A percentile compares a stretch with the other conserved stretches of the same genome.
Evolutionary conservation across 345 rosid species (phyloP).

Genomic region (Melaleuca alternifolia): DNA sequence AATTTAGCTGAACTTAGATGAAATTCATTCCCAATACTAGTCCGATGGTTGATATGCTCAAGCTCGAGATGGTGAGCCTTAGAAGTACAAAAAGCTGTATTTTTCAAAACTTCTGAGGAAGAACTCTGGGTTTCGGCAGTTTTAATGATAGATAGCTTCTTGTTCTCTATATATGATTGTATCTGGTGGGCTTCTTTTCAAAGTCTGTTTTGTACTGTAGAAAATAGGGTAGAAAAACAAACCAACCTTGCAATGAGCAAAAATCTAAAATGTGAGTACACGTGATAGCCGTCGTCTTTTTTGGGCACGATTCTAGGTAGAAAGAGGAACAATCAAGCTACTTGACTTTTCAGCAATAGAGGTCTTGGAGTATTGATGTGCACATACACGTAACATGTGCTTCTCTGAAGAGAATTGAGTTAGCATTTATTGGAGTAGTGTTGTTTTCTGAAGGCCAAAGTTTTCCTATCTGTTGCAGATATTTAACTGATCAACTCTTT

Average conservation of each 20-base stretch:
- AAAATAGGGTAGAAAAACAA: background rate
- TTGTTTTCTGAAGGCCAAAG: background rate
- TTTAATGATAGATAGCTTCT: background rate
- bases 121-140: background rate
- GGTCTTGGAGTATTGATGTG: background rate
- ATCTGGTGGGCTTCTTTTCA: background rate
- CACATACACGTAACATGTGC: background rate
- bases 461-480: constrained; percentile 28
- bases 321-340: background rate
- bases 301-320: background rate
- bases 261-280: background rate
- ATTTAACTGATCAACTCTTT: constrained; percentile 72
- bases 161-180: background rate
- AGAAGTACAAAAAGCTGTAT: background rate
- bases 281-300: background rate
- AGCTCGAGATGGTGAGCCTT: background rate
- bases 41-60: background rate
- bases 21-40: background rate
- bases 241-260: background rate
- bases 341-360: background rate
- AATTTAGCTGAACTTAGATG: background rate
- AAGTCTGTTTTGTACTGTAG: background rate
- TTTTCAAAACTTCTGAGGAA: background rate
- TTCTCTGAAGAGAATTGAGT: background rate
- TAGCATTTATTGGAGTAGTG: background rate